Evolutionary conservation across 805 yeast genomes (phyloP), one percentile per base, ranked within the genome.

Genomic region (Kluyveromyces dobzhanskii): DNA sequence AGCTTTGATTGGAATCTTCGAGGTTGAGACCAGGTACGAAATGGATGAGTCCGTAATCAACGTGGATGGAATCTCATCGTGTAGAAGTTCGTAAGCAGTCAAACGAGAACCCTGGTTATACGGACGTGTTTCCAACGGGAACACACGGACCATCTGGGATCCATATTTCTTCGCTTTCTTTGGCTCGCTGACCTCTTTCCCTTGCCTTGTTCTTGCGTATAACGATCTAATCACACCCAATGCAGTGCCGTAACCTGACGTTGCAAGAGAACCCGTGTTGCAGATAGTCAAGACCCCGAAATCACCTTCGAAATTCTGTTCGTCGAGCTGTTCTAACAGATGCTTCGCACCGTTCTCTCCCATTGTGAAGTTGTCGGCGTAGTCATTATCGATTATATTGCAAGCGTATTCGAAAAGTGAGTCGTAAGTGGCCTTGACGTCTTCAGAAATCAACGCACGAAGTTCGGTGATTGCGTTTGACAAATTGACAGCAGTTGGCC

Each of bases 191-290:
- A 57, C 28, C 13, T 25, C 30, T 19, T 46, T 52, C 24, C n/a
- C n/a, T 9, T 12, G 27, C 35, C 60, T 48, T 1, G 75, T 58
- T 44, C 67, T 61, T 38, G 57, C 53, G 71, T 71, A 73, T 44
- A 84, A 66, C 0, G 95, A 76, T 48, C 97, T 75, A 29, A 90
- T 77, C 17, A 92, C 85, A 11, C 98, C 97, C 23, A 90, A 69
- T 0, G 97, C 97, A 4, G 98, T 90, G 23, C 98, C 98, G 57
- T 87, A 90, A 2, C 97, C 97, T 3, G 97, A 85, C 1, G 98
- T 90, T 1, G 98, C 98, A 43, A 90, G 67, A 0, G 97, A 85
- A 0, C 98, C 98, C 1, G 98, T 90, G 62, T 90, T 90, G 62
- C 98, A 90, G 41, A 92, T 85, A 1, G 97, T 90, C 56, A 92